Evolutionary conservation across 352 stramenopile species (phyloP), one percentile per base, ranked within the genome.

Genomic region (Globisporangium cylindrosporum): DNA sequence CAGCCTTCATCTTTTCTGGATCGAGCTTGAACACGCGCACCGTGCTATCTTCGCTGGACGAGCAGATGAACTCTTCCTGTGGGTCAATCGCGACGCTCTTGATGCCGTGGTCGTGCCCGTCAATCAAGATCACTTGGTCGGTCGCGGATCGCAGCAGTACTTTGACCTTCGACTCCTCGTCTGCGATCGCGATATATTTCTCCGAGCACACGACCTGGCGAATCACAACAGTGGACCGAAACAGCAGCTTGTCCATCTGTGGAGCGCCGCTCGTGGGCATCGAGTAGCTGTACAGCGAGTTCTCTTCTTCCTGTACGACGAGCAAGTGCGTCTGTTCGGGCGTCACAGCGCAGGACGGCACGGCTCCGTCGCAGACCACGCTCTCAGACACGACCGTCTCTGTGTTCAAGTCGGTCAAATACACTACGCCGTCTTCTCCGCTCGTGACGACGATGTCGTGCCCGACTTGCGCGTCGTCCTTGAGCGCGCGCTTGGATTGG

Each of bases 371-470:
- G 41, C 74, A 79, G 54, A 91, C 67, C 58, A 84, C 72, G 5
- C 71, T 54, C 54, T 91, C 71, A n/a, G 71, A 80, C 25, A 91
- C 66, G 59, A 72, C 70, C 15, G 66, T 69, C 64, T 93, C 80
- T 1, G 79, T 80, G 12, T 66, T 62, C 41, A 93, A 61, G 67
- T 95, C 82, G 14, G 87, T 90, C 41, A 93, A 77, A 73, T 81
- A 89, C 66, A 95, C 69, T n/a, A 91, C 76, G 65, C 88, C 88
- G 62, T 95, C 88, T 66, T 95, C 88, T 59, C 88, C 86, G 59
- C 76, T 91, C 2, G 88, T 93, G 67, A 87, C 76, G 43, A 88
- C 80, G 53, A 93, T 76, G 63, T 93, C 86, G 58, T 81, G 72
- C 0, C 67, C 68, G 3, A 29, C n/a, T n/a, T 58, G 64, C 29